Percentiles rank a stretch among this genome's conserved stretches.
Conservation (phyloP, 352 stramenopile species). For the Thraustochytrium sp. region DNA sequence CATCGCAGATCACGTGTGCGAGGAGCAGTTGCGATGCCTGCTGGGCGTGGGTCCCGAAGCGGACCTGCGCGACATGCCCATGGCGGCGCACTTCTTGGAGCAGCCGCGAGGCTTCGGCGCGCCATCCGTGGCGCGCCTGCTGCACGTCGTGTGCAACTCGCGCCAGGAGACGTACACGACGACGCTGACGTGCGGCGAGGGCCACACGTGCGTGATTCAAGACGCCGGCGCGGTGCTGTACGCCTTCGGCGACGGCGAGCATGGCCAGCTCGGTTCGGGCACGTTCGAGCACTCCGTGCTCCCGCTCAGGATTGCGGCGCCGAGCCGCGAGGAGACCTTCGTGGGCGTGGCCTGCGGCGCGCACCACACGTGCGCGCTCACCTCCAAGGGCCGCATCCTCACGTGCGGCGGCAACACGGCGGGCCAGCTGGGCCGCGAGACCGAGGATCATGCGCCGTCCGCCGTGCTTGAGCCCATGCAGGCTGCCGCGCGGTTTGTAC, state of each 20-base stretch:
- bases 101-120: not conserved
- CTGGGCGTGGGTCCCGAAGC: not conserved
- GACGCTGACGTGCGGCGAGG: slow-evolving; percentile 10
- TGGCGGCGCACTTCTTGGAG: slow-evolving; percentile 3
- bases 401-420: slow-evolving; percentile 29
- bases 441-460: not conserved
- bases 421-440: slow-evolving; percentile 17
- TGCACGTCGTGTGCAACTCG: slow-evolving; percentile 16
- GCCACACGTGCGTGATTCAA: slow-evolving; percentile 24
- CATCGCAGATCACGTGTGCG: not conserved
- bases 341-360: slow-evolving; percentile 32
- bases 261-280: slow-evolving; percentile 29
- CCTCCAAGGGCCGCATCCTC: slow-evolving; percentile 2
- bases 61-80: not conserved
- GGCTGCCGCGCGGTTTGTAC: not conserved
- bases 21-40: not conserved
- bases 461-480: not conserved
- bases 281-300: slow-evolving; percentile 8
- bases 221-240: not conserved
- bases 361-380: slow-evolving; percentile 16
- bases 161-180: not conserved
- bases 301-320: not conserved
- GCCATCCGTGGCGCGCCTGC: not conserved
- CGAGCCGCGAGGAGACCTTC: slow-evolving; percentile 5
- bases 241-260: slow-evolving; percentile 23